Conservation (phyloP, 2,329 filamentous ascomycete genomes). For the Plectosphaerella sp. region DNA sequence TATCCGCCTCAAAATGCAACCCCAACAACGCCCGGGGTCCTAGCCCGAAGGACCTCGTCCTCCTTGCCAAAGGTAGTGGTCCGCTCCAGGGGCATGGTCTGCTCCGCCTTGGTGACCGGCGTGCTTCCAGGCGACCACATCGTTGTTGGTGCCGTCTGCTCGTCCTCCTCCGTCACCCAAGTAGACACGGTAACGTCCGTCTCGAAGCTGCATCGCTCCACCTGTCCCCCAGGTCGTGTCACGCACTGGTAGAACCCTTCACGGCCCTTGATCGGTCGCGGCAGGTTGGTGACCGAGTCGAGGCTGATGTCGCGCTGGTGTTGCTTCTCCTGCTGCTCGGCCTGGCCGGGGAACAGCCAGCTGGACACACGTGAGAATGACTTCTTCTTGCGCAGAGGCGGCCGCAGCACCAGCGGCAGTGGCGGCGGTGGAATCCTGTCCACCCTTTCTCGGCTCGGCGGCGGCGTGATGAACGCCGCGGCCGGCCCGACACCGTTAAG, state of each 20-base stretch:
- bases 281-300: conserved; percentile 51
- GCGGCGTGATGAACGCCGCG: conserved; percentile 22
- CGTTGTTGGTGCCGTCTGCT: conserved; percentile 40
- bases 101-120: conserved; percentile 31
- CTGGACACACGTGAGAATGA: conserved; percentile 58
- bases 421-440: conserved; percentile 47
- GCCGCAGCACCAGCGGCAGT: conserved; percentile 53
- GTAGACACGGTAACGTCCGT: conserved; percentile 45
- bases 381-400: conserved; percentile 61
- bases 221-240: conserved; percentile 24
- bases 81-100: conserved; percentile 22
- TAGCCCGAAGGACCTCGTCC: not conserved
- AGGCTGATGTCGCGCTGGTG: conserved; percentile 34
- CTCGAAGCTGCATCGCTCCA: conserved; percentile 34
- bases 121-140: conserved; percentile 45
- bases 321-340: conserved; percentile 13
- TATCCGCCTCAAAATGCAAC: conserved; percentile 7
- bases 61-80: conserved; percentile 10
- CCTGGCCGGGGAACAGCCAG: conserved; percentile 46
- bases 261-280: conserved; percentile 42
- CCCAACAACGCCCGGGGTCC: conserved; percentile 6
- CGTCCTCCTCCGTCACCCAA: conserved; percentile 41
- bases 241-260: conserved; percentile 59
- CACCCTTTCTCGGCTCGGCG: conserved; percentile 19
- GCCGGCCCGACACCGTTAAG: conserved; percentile 24